phyloP scores from a whole-genome alignment of 2,329 filamentous ascomycete genomes.

The Fusarium algeriense region DNA sequence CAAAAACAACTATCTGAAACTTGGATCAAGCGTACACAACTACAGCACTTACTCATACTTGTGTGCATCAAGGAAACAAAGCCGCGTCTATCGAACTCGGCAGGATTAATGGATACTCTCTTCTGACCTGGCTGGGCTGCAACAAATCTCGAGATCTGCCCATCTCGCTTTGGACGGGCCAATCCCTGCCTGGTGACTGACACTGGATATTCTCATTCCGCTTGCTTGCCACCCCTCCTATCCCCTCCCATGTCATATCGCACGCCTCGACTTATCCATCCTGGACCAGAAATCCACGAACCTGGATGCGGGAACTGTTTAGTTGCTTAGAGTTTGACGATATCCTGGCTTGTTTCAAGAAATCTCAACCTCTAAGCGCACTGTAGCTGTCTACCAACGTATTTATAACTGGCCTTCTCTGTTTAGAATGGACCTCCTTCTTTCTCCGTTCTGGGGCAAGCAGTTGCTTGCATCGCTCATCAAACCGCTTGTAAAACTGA shows the following conservation, averaged over 20 bases:
- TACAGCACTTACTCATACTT: neutral
- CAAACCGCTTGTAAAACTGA: conserved; percentile 19
- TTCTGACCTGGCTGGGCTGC: conserved; percentile 6
- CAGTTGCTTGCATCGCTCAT: conserved; percentile 3
- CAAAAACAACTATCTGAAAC: conserved; percentile 19
- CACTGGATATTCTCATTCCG: conserved; percentile 39
- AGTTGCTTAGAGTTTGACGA: conserved; percentile 5
- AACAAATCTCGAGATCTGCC: conserved; percentile 42
- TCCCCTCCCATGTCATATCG: conserved; percentile 14
- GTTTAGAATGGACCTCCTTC: conserved; percentile 1
- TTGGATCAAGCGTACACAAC: neutral
- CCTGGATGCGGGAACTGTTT: conserved; percentile 42
- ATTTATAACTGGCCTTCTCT: neutral
- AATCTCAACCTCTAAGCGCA: neutral
- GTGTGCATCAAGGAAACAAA: neutral
- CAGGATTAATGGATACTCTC: conserved; percentile 6
- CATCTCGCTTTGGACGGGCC: conserved; percentile 32
- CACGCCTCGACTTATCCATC: conserved; percentile 13
- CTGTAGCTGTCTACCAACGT: conserved; percentile 1
- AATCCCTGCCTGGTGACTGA: conserved; percentile 35
- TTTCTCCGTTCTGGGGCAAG: neutral
- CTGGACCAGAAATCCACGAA: conserved; percentile 39
- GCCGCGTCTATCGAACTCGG: neutral
- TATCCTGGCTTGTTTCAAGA: conserved; percentile 23
- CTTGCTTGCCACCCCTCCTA: conserved; percentile 27